Evolutionary conservation across 1,139 yeast species (phyloP), one percentile per base, ranked within the genome.

Genomic region (Blastobotrys aristatus): DNA sequence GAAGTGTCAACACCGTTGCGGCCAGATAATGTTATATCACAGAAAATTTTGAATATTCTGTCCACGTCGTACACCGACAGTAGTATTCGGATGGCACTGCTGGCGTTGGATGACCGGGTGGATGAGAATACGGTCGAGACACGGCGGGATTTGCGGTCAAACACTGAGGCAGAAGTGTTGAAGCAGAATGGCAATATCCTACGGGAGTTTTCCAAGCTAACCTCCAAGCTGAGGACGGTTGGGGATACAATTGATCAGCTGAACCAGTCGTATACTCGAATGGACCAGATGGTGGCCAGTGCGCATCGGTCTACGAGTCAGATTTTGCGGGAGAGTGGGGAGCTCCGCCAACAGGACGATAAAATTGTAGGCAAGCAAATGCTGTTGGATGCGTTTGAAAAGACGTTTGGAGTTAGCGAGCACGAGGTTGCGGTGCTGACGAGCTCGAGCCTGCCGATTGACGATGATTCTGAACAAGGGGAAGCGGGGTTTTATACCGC

Each of bases 111-210:
- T 32, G 50, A 55, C 29, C 53, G 62, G 24, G 39, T 50, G 11
- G 40, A 36, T 7, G 58, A 58, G 27, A 66, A 66, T 50, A 62
- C 67, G 4, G 62, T 63, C 2, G 67, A 58, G 36, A 46, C 59
- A 40, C 74, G 80, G 64, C 74, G 84, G 55, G 75, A 79, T 42
- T 68, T 88, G 49, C 72, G 88, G 47, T 80, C 88, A 40, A 79
- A 77, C 45, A 72, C 88, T 14, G 96, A 88, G 58, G 72, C 73
- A n/a, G 89, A 85, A 50, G 69, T 87, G 38, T 69, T 88, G 49
- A 78, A 75, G 53, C 78, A 78, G 47, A 87, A 86, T 56, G 69
- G 78, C 3, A 59, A 66, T 14, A 71, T 80, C 0, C 68, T 89
- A 47, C 79, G 77, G 55, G 85, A 80, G 48, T 86, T 81, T 56